Evolutionary conservation across 768 basidiomycete species (phyloP).

Genomic region (Trametes cingulata): DNA sequence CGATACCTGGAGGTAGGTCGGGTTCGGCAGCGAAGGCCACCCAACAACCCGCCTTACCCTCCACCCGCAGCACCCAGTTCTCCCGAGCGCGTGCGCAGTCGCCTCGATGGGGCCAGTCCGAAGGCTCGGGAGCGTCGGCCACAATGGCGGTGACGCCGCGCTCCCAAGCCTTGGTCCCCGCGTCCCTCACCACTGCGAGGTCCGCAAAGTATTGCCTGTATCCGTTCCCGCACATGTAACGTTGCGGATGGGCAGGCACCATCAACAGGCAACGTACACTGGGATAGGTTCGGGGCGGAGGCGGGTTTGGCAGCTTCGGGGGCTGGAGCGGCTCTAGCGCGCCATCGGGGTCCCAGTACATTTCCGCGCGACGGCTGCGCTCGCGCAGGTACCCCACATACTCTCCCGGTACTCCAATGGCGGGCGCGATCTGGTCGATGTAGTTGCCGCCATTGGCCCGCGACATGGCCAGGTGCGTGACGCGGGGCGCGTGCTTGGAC

Average conservation of each 20-base stretch:
- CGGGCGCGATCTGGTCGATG: background rate
- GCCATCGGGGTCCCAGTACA: no score
- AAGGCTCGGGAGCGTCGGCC: no score
- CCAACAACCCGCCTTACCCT: no score
- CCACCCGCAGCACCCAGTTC: no score
- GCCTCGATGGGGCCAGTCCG: no score
- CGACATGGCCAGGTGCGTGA: background rate
- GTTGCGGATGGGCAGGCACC: background rate
- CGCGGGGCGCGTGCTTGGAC: background rate
- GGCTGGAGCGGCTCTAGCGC: background rate
- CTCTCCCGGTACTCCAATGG: background rate
- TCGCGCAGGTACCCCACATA: background rate
- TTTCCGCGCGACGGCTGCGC: no score
- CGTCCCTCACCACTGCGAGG: background rate
- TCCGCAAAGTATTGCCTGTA: background rate
- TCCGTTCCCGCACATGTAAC: background rate
- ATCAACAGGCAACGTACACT: background rate
- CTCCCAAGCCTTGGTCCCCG: no score
- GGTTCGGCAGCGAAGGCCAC: no score
- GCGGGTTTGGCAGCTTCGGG: background rate
- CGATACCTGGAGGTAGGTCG: no score
- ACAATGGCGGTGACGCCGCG: no score
- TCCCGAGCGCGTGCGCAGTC: no score
- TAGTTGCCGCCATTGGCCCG: background rate
- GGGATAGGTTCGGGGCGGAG: background rate